phyloP scores from a whole-genome alignment of 192 early-diverging fungal genomes.

The Backusella mclennaniae region DNA sequence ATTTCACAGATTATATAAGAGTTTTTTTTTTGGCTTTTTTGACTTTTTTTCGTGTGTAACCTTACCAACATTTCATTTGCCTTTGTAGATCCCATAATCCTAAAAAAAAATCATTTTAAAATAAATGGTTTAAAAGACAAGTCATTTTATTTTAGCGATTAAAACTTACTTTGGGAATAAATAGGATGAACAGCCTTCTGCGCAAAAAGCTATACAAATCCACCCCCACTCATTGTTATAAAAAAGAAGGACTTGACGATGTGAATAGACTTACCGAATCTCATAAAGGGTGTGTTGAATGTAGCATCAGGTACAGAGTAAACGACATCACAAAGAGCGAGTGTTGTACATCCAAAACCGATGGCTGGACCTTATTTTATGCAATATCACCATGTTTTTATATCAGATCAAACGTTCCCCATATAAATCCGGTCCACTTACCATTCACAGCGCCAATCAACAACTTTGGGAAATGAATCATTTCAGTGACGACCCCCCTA shows the following conservation, averaged over 20 bases:
- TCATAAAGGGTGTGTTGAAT: conserved; percentile 77
- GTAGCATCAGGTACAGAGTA: conserved; percentile 62
- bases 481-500: conserved; percentile 26
- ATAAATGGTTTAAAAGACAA: background rate
- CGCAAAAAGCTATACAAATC: conserved; percentile 57
- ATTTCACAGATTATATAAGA: background rate
- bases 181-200: conserved; percentile 70
- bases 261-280: conserved; percentile 32
- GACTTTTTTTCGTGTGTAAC: background rate
- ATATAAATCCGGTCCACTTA: conserved; percentile 35
- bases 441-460: conserved; percentile 75
- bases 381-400: background rate
- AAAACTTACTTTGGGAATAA: conserved; percentile 55
- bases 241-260: background rate
- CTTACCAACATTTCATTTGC: conserved; percentile 62
- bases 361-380: conserved; percentile 54
- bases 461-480: conserved; percentile 66
- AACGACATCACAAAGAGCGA: conserved; percentile 69
- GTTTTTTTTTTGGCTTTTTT: background rate
- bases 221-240: background rate
- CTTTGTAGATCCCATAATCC: conserved; percentile 58
- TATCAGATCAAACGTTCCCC: background rate
- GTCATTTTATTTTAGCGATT: background rate
- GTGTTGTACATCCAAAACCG: conserved; percentile 66
- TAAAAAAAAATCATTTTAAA: conserved; percentile 9